phyloP scores from a whole-genome alignment of 768 basidiomycete genomes.

The Termitomyces sp. region DNA sequence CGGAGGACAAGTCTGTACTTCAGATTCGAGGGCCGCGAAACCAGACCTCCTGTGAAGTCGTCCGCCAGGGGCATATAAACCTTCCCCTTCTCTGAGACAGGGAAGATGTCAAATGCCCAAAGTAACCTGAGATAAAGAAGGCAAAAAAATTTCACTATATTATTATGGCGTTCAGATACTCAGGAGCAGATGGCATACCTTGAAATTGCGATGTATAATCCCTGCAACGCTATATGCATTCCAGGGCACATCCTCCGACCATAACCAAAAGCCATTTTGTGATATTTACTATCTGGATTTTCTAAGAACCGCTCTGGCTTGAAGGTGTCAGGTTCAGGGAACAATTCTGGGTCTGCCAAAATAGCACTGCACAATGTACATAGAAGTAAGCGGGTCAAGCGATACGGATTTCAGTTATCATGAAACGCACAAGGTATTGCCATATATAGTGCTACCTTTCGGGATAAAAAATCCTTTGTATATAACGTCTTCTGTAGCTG shows the following conservation, averaged over 20 bases:
- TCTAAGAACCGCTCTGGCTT: slow-evolving; percentile 35
- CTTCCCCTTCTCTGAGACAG: slow-evolving; percentile 6
- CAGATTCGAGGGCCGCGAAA: slow-evolving; percentile 2
- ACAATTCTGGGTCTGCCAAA: slow-evolving; percentile 15
- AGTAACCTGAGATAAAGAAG: slow-evolving; percentile 15
- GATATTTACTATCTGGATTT: slow-evolving; percentile 17
- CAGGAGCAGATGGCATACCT: slow-evolving; percentile 1
- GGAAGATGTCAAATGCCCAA: slow-evolving; percentile 28
- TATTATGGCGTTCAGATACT: background rate
- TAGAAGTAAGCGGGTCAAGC: background rate
- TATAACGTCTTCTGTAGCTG: slow-evolving; percentile 27
- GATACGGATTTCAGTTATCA: background rate
- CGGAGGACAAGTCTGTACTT: slow-evolving; percentile 1
- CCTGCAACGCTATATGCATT: slow-evolving; percentile 27
- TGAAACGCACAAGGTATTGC: slow-evolving; percentile 24
- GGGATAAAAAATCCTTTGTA: slow-evolving; percentile 35
- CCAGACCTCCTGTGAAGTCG: slow-evolving; percentile 7
- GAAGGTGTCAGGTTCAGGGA: slow-evolving; percentile 28
- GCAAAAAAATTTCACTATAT: background rate
- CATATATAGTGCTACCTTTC: slow-evolving; percentile 31
- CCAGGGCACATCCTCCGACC: slow-evolving; percentile 34
- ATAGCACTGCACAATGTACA: background rate
- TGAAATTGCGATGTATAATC: slow-evolving; percentile 27
- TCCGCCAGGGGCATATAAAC: slow-evolving; percentile 1
- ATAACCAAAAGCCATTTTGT: slow-evolving; percentile 32